These are phyloP conservation scores for Xylariaceae sp. DNA, from an alignment of 2,329 filamentous ascomycete genomes.

Conservation along the genomic window DNA sequence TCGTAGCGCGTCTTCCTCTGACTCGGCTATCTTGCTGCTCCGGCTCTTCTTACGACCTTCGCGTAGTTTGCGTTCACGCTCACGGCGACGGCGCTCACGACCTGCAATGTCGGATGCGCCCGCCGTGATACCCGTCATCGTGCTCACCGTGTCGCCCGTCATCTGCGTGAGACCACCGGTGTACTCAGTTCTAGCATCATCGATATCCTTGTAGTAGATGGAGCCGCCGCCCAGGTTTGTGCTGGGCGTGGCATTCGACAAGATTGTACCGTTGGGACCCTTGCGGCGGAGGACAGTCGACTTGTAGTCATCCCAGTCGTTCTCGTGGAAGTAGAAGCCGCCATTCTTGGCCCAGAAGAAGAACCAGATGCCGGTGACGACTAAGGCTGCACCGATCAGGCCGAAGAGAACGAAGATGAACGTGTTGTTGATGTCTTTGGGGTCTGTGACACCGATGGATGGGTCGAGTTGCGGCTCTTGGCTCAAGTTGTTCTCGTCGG, in stretches of 20 bases:
- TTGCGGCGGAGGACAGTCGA: constrained; percentile 83
- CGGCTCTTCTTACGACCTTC: constrained; percentile 39
- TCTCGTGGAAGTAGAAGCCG: constrained; percentile 77
- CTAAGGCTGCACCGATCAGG: constrained; percentile 71
- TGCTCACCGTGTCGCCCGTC: constrained; percentile 40
- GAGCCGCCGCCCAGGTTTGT: constrained; percentile 85
- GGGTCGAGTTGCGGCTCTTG: constrained; percentile 36
- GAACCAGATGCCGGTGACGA: constrained; percentile 81
- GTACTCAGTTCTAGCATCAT: constrained; percentile 42
- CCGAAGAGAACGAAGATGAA: constrained; percentile 84
- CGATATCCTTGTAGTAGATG: constrained; percentile 65
- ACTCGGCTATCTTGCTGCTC: constrained; percentile 48
- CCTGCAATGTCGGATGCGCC: constrained; percentile 52
- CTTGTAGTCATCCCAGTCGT: constrained; percentile 99
- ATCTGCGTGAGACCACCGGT: constrained; percentile 31
- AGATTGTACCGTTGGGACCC: constrained; percentile 80
- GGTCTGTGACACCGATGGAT: constrained; percentile 45
- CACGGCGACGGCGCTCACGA: constrained; percentile 51
- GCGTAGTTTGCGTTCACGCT: constrained; percentile 48
- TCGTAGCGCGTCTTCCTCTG: constrained; percentile 63
- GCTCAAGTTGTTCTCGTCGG: constrained; percentile 9
- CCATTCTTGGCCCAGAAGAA: constrained; percentile 98
- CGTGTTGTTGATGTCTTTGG: constrained; percentile 56
- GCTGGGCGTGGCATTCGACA: constrained; percentile 74
- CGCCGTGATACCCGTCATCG: constrained; percentile 52